Conservation (phyloP, 1,284 basidiomycete species). For the Vanrija pseudolonga region DNA sequence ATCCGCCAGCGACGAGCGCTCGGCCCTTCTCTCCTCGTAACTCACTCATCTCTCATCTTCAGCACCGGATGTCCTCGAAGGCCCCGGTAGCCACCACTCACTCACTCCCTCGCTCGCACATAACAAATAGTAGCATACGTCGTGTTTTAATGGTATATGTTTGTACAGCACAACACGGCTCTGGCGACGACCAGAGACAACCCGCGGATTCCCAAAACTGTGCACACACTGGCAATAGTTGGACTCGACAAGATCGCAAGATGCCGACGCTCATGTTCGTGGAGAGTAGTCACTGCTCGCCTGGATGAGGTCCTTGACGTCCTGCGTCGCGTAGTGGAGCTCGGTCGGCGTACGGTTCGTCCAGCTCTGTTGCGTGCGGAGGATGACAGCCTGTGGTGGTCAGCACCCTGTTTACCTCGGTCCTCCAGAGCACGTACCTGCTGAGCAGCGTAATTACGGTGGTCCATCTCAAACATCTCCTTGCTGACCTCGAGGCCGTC, state of each 20-base stretch:
- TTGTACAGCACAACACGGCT: no score
- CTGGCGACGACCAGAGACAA: no score
- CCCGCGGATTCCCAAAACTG: no score
- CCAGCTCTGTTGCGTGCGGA: constrained; percentile 90
- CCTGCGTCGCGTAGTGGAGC: constrained; percentile 72
- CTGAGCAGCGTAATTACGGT: constrained; percentile 87
- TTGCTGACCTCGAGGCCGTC: constrained; percentile 84
- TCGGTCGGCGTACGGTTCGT: constrained; percentile 80
- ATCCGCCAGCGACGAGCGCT: not conserved
- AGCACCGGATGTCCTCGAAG: no score
- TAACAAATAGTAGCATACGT: no score
- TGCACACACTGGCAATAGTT: no score
- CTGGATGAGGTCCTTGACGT: constrained; percentile 32
- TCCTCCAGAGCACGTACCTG: constrained; percentile 58
- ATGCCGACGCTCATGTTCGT: not conserved
- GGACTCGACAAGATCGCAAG: no score
- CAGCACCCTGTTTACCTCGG: constrained; percentile 2
- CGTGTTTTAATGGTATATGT: no score
- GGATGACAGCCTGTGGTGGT: constrained; percentile 71
- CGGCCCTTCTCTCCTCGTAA: not conserved
- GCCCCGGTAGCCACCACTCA: no score
- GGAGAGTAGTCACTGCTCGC: constrained; percentile 26
- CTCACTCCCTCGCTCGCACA: no score
- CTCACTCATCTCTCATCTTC: no score
- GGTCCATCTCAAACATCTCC: constrained; percentile 83